phyloP scores from a whole-genome alignment of 768 basidiomycete species.

The Lactarius vividus region DNA sequence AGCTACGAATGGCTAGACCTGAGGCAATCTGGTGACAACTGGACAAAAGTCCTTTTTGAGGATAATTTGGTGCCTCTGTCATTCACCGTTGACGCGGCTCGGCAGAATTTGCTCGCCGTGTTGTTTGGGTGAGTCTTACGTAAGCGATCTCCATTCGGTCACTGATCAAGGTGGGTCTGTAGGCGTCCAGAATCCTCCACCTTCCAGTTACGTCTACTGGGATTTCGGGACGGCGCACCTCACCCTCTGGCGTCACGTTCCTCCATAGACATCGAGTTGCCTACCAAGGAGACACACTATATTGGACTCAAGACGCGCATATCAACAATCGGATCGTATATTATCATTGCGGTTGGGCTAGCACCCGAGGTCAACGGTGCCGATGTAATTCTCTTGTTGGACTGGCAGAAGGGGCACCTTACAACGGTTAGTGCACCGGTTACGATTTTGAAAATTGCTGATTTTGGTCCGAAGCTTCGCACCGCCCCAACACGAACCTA shows the following conservation, averaged over 20 bases:
- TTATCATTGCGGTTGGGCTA: slow-evolving; percentile 5
- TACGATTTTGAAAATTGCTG: background rate
- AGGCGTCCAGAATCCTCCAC: slow-evolving; percentile 6
- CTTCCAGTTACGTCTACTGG: slow-evolving; percentile 11
- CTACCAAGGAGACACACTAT: background rate
- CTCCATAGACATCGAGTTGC: background rate
- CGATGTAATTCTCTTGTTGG: slow-evolving; percentile 6
- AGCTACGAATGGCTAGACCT: slow-evolving; percentile 10
- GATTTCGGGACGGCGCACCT: slow-evolving; percentile 3
- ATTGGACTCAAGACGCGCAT: slow-evolving; percentile 4
- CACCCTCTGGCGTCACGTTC: background rate
- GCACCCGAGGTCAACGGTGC: background rate
- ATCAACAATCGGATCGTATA: background rate
- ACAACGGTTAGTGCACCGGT: background rate
- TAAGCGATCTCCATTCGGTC: background rate
- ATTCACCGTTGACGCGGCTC: background rate
- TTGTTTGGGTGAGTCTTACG: slow-evolving; percentile 3
- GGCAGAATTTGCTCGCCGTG: background rate
- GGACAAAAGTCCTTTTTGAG: slow-evolving; percentile 4
- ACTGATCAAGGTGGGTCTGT: background rate
- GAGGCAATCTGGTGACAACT: background rate
- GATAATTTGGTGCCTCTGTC: background rate
- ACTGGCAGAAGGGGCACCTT: slow-evolving; percentile 5
- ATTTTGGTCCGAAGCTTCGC: background rate
- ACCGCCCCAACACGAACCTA: background rate